Percentiles rank a stretch among this genome's conserved stretches.
phyloP scores from a whole-genome alignment of 1,139 yeast species.

The Spathaspora sp. region DNA sequence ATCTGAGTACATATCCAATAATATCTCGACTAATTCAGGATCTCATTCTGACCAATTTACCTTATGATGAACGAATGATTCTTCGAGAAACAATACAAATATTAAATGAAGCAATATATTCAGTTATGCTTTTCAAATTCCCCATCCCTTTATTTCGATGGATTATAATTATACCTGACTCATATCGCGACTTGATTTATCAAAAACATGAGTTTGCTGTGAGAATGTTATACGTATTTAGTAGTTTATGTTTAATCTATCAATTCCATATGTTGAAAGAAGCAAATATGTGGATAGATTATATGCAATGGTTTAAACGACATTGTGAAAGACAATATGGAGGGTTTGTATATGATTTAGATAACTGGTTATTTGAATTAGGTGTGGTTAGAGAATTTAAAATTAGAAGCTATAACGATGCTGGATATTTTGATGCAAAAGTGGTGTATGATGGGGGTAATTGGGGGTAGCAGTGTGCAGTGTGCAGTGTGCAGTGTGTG shows the following conservation, averaged over 20 bases:
- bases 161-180: constrained; percentile 21
- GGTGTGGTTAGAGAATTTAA: constrained; percentile 6
- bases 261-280: constrained; percentile 21
- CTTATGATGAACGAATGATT: not conserved
- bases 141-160: constrained; percentile 31
- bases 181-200: constrained; percentile 21
- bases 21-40: constrained; percentile 3
- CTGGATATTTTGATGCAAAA: constrained; percentile 11
- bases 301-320: constrained; percentile 22
- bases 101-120: constrained; percentile 7
- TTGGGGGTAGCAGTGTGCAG: not conserved
- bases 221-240: constrained; percentile 24
- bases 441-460: not conserved
- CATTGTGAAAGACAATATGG: constrained; percentile 12
- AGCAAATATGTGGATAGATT: constrained; percentile 29
- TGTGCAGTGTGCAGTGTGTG: not conserved
- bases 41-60: not conserved
- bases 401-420: constrained; percentile 4
- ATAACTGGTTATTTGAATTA: constrained; percentile 15
- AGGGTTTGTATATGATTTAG: constrained; percentile 17
- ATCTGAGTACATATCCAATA: constrained; percentile 3
- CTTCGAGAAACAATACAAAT: constrained; percentile 3
- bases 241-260: constrained; percentile 20
- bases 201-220: constrained; percentile 23
- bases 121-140: constrained; percentile 18